A percentile compares a stretch with the other conserved stretches of the same genome.
Evolutionary conservation across 257 asterid genomes (phyloP).

Genomic region (Solanum sejunctum): DNA sequence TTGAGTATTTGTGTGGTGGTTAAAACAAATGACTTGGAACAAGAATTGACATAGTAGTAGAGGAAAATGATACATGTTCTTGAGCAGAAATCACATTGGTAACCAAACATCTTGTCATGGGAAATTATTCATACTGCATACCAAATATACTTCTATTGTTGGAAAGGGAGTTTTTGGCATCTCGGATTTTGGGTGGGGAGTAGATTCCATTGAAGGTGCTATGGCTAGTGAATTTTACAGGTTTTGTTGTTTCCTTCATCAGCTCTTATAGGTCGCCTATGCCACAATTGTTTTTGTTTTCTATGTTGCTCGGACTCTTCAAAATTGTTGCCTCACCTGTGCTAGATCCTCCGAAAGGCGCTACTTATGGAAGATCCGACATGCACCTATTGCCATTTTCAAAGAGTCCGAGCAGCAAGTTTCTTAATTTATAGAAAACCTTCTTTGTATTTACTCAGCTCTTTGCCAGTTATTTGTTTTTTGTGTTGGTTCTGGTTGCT

Average conservation of each 20-base stretch:
- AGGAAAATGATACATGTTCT: not conserved
- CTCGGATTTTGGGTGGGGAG: not conserved
- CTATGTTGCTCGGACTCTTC: not conserved
- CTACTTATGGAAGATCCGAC: not conserved
- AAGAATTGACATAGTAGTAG: not conserved
- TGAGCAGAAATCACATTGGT: not conserved
- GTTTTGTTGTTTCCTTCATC: not conserved
- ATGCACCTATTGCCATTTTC: not conserved
- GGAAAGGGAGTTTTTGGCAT: not conserved
- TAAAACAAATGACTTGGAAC: not conserved
- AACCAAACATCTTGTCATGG: not conserved
- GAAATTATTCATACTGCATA: not conserved
- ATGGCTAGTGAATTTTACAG: not conserved
- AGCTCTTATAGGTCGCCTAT: not conserved
- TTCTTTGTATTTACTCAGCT: not conserved
- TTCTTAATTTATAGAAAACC: not conserved
- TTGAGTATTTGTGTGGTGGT: not conserved
- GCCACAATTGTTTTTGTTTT: not conserved
- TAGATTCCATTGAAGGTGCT: not conserved
- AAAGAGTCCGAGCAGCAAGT: not conserved
- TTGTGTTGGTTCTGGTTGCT: not conserved
- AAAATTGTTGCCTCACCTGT: not conserved
- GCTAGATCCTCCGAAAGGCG: not conserved
- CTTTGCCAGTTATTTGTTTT: not conserved
- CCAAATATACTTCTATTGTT: not conserved